A percentile compares a stretch with the other conserved stretches of the same genome.
Evolutionary conservation across 129 eudicot species (phyloP).

Genomic region (Artemisia annua): DNA sequence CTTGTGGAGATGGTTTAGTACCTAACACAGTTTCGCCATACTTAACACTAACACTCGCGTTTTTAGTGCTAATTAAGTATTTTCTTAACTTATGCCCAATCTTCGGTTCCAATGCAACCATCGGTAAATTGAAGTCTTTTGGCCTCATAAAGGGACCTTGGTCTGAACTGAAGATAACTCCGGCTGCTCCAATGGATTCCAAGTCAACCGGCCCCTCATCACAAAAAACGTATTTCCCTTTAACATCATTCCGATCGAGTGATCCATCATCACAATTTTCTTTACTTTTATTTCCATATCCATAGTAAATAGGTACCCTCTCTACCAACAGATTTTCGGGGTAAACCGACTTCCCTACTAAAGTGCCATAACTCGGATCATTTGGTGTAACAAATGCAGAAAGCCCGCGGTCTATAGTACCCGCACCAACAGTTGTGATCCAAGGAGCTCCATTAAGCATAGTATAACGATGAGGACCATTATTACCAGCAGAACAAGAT

Average conservation of each 20-base stretch:
- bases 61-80: constrained; percentile 29
- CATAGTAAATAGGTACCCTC: constrained; percentile 49
- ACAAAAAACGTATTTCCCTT: constrained; percentile 46
- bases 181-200: constrained; percentile 34
- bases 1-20: constrained; percentile 44
- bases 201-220: constrained; percentile 26
- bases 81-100: constrained; percentile 26
- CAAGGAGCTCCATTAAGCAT: constrained; percentile 54
- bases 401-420: constrained; percentile 41
- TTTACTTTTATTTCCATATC: constrained; percentile 48
- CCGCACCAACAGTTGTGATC: constrained; percentile 54
- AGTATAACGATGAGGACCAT: constrained; percentile 49
- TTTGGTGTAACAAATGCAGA: constrained; percentile 37
- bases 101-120: constrained; percentile 27
- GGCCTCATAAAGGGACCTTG: constrained; percentile 26
- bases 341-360: constrained; percentile 39
- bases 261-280: constrained; percentile 38
- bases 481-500: constrained; percentile 50
- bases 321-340: constrained; percentile 42
- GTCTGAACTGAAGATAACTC: constrained; percentile 44
- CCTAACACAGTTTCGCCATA: constrained; percentile 38
- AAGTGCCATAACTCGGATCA: constrained; percentile 21
- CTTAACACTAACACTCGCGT: constrained; percentile 41
- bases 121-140: constrained; percentile 34
- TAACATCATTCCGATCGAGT: constrained; percentile 44